phyloP scores from a whole-genome alignment of 2,329 filamentous ascomycete species.

The Penicillium carneum region DNA sequence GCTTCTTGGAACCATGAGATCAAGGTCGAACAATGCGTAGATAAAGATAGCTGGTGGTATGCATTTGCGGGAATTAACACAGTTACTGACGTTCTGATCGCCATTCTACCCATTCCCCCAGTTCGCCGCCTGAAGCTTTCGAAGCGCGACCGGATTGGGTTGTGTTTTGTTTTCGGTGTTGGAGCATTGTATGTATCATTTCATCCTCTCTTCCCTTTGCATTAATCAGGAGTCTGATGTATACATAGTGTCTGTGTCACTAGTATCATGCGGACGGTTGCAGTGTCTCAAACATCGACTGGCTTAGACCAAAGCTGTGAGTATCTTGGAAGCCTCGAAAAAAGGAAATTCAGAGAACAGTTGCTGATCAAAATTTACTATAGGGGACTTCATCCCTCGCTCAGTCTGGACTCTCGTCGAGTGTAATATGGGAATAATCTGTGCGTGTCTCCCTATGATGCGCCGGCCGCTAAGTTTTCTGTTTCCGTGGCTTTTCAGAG shows the following conservation, averaged over 20 bases:
- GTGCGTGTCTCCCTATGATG: conserved; percentile 50
- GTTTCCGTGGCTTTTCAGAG: conserved; percentile 28
- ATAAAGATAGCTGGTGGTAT: conserved; percentile 31
- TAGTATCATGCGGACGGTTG: conserved; percentile 12
- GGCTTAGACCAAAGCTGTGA: conserved; percentile 10
- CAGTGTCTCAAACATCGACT: conserved; percentile 1
- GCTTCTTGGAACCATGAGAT: conserved; percentile 35
- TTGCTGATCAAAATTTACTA: not conserved
- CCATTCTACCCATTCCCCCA: conserved; percentile 33
- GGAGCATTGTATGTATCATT: conserved; percentile 34
- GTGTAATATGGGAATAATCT: conserved; percentile 34
- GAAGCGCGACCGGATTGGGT: conserved; percentile 28
- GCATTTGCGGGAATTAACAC: conserved; percentile 38
- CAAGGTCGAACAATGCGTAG: conserved; percentile 32
- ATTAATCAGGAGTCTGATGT: not conserved
- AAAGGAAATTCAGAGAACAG: not conserved
- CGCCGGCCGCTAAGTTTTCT: conserved; percentile 39
- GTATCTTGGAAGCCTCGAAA: not conserved
- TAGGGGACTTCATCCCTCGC: conserved; percentile 15
- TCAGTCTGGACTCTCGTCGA: conserved; percentile 44
- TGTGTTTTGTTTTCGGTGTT: conserved; percentile 33
- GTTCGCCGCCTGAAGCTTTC: conserved; percentile 32
- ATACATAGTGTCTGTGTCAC: conserved; percentile 12
- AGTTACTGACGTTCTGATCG: conserved; percentile 35
- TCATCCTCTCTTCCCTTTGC: too few species aligned